Percentiles rank a stretch among this genome's conserved stretches.
Evolutionary conservation across 768 basidiomycete genomes (phyloP).

Genomic region (Termitomyces heimii): DNA sequence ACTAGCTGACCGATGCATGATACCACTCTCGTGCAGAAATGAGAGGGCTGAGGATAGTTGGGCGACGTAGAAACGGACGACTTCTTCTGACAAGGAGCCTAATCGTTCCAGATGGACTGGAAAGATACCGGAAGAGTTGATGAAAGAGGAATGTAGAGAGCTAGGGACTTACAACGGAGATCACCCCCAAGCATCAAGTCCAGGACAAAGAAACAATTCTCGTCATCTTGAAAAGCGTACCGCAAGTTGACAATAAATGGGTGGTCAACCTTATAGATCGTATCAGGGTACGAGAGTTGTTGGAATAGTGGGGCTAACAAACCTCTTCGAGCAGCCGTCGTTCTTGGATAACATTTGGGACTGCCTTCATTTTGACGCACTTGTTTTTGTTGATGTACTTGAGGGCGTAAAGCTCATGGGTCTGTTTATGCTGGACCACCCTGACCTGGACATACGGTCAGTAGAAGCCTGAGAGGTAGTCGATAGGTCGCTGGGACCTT

Average conservation of each 20-base stretch:
- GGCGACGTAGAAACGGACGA: conserved; percentile 84
- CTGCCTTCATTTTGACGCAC: conserved; percentile 98
- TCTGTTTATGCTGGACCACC: conserved; percentile 98
- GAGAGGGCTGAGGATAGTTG: conserved; percentile 84
- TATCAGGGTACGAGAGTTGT: conserved; percentile 6
- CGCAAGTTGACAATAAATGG: conserved; percentile 92
- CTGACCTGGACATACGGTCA: conserved; percentile 62
- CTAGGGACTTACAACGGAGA: conserved; percentile 66
- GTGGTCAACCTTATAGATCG: conserved; percentile 72
- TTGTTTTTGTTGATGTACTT: conserved; percentile 99
- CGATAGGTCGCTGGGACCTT: conserved; percentile 51
- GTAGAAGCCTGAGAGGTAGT: background rate
- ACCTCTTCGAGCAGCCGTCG: conserved; percentile 94
- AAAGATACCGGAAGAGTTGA: conserved; percentile 8
- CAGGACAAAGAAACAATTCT: conserved; percentile 97
- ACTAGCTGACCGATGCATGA: conserved; percentile 86
- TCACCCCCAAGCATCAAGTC: conserved; percentile 98
- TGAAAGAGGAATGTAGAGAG: conserved; percentile 1
- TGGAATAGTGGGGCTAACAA: conserved; percentile 2
- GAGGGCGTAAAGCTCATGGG: conserved; percentile 92
- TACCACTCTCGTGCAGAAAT: conserved; percentile 87
- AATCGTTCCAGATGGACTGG: conserved; percentile 86
- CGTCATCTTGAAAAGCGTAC: conserved; percentile 97
- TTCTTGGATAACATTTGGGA: conserved; percentile 96
- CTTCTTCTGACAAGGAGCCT: conserved; percentile 67